These are phyloP conservation scores for Rosa rugosa DNA, from an alignment of 306 rosid genomes.

Conservation along the genomic window DNA sequence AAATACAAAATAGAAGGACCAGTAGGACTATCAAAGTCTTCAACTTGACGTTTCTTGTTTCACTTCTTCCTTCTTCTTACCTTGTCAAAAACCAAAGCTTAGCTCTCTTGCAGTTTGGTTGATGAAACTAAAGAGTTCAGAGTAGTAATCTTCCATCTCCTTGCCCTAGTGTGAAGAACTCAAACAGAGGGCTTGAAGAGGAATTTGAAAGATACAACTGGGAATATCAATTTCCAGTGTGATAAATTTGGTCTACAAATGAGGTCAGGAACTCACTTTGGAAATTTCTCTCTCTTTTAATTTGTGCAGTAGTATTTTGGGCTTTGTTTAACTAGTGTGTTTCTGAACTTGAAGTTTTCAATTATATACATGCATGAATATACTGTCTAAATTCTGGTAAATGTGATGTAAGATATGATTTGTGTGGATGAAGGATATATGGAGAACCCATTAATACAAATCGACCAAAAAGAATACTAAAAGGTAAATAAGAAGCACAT, in stretches of 20 bases:
- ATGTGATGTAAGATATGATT: background rate
- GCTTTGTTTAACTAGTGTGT: background rate
- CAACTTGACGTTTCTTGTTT: background rate
- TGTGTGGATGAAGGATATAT: background rate
- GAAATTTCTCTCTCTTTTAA: background rate
- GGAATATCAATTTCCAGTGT: background rate
- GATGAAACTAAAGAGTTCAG: background rate
- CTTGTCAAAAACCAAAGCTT: background rate
- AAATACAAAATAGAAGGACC: background rate
- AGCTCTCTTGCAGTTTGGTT: background rate
- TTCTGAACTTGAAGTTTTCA: background rate
- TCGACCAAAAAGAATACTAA: background rate
- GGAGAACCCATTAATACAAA: background rate
- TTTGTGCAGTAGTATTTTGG: background rate
- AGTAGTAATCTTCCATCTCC: background rate
- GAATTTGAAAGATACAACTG: background rate
- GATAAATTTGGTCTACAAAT: conserved; percentile 3
- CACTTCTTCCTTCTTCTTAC: conserved; percentile 12
- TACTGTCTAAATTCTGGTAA: background rate
- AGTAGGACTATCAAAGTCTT: background rate
- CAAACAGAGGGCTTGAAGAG: background rate
- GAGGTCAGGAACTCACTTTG: conserved; percentile 14
- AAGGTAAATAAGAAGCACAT: background rate
- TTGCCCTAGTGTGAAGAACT: background rate
- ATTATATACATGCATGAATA: background rate